These are phyloP conservation scores for Neurospora hispaniola DNA, from an alignment of 495 filamentous ascomycete species.

Conservation along the genomic window DNA sequence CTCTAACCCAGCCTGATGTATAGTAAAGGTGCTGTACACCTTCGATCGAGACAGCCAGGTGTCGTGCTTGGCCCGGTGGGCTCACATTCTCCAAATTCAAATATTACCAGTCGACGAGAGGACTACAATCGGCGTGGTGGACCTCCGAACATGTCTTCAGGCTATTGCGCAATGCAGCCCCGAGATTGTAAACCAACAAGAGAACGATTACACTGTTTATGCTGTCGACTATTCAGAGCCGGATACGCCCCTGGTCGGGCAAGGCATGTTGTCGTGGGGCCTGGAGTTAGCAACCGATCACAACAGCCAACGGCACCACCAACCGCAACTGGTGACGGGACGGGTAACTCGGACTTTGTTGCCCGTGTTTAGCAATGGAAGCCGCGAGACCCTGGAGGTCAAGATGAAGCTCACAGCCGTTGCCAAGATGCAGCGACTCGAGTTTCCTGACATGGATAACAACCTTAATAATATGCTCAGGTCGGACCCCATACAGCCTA, in stretches of 20 bases:
- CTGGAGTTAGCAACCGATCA: constrained; percentile 45
- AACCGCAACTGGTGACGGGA: constrained; percentile 72
- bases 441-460: constrained; percentile 14
- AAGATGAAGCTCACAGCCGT: constrained; percentile 82
- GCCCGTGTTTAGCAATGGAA: constrained; percentile 70
- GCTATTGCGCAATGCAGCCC: constrained; percentile 71
- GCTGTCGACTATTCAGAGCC: constrained; percentile 95
- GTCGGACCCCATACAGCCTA: constrained; percentile 19
- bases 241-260: constrained; percentile 84
- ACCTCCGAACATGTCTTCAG: constrained; percentile 81
- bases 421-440: constrained; percentile 53
- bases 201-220: constrained; percentile 91
- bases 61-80: constrained; percentile 85
- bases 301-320: constrained; percentile 43
- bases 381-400: constrained; percentile 87
- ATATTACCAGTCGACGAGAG: constrained; percentile 67
- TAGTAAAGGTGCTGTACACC: constrained; percentile 94
- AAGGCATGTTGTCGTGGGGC: constrained; percentile 88
- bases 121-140: constrained; percentile 69
- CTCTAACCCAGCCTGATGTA: constrained; percentile 16
- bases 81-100: constrained; percentile 67
- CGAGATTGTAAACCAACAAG: constrained; percentile 72
- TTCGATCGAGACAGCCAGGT: constrained; percentile 86
- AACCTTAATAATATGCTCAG: constrained; percentile 12
- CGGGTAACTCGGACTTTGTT: constrained; percentile 78